Base-by-base conservation (phyloP, 768 basidiomycete genomes). In the Phaffia australis region DNA sequence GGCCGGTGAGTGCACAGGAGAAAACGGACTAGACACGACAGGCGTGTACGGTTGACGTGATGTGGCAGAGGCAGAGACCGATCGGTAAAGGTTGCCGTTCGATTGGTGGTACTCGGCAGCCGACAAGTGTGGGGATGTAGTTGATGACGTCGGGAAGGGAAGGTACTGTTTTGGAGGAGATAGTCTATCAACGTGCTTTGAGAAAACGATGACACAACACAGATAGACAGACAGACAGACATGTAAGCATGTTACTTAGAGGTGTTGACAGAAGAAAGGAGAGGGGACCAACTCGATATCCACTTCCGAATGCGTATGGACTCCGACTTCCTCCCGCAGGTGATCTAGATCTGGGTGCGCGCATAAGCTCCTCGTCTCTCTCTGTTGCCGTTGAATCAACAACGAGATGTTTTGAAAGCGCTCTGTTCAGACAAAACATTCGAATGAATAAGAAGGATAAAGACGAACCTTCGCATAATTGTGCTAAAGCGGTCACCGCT, bases 401-500 rank as follows among this genome's bases (percentile, higher is more conserved):
- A 42, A 42, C 11, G 35, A n/a, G n/a, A 42, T 42, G 11, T 4
- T 42, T 11, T 11, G 11, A 42, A 42, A 42, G 35, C 11, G 4
- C 35, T 42, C 35, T 42, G 11, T 42, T 42, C 11, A 11, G 35
- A 42, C 35, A 42, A 42, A 11, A 42, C 35, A 42, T n/a, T n/a
- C n/a, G 11, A 42, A 42, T 5, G 35, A 42, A 42, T 5, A 11
- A 42, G 11, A 42, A 42, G 35, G 11, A 42, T 42, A 11, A 11
- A 42, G 35, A 42, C 11, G 35, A 42, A 42, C 35, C 35, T 72
- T 91, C 89, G 72, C 93, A 95, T 16, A 99, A 83, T 71, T 92
- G 87, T 1, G 91, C 85, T 21, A 98, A 80, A 5, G 89, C 87
- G 23, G 86, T 76, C 42, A 87, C 83, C 9, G 88, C 89, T 58